These are phyloP conservation scores for Colletotrichum tanaceti DNA, from an alignment of 2,329 filamentous ascomycete species.

Conservation along the genomic window DNA sequence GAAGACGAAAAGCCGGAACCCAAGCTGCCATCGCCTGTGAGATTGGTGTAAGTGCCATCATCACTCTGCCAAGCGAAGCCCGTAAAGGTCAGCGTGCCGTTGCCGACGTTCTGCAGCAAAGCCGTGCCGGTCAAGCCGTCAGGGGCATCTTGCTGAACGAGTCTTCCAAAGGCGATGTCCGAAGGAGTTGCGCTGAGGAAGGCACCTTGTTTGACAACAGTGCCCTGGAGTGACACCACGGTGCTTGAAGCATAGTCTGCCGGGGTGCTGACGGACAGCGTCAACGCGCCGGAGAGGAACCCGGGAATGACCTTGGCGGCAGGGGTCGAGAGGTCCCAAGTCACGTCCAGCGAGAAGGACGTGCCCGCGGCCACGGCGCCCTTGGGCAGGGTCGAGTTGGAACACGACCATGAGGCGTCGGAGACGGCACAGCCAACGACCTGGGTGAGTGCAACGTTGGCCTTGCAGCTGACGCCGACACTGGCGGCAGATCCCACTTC, in stretches of 20 bases:
- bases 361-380: conserved; percentile 50
- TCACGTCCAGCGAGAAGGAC: conserved; percentile 54
- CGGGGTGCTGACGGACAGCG: conserved; percentile 52
- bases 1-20: conserved; percentile 49
- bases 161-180: conserved; percentile 54
- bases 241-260: conserved; percentile 51
- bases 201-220: conserved; percentile 50
- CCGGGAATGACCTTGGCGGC: conserved; percentile 49
- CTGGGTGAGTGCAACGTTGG: conserved; percentile 51
- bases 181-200: conserved; percentile 52
- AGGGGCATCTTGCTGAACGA: conserved; percentile 50
- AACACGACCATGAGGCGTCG: conserved; percentile 51
- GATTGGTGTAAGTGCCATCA: conserved; percentile 47
- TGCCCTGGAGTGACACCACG: conserved; percentile 53
- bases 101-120: conserved; percentile 53
- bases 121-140: conserved; percentile 43
- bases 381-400: conserved; percentile 52
- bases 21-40: conserved; percentile 46
- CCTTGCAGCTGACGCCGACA: conserved; percentile 51
- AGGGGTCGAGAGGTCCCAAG: conserved; percentile 51
- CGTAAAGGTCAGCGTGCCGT: conserved; percentile 50
- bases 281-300: conserved; percentile 50
- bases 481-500: conserved; percentile 49
- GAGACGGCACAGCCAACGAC: conserved; percentile 52
- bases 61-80: conserved; percentile 51